Percentiles rank a stretch among this genome's conserved stretches.
Evolutionary conservation across 1,284 basidiomycete genomes (phyloP).

Genomic region (Bondarzewia mesenterica): DNA sequence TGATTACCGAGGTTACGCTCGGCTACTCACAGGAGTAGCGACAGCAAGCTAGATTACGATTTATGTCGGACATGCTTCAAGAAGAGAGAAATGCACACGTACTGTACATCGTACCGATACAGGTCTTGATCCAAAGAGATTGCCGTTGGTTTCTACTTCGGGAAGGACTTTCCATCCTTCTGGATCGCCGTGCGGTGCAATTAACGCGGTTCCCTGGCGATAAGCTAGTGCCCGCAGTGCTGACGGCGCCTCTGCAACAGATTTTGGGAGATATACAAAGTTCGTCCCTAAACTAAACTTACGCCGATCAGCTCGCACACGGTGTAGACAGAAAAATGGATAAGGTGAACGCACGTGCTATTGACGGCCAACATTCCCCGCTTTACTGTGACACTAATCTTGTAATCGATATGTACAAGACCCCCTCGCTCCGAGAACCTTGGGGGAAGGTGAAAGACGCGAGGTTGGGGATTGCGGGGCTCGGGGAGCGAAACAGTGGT

Average conservation of each 20-base stretch:
- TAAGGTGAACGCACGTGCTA: constrained; percentile 15
- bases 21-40: constrained; percentile 38
- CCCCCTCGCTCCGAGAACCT: constrained; percentile 38
- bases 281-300: constrained; percentile 18
- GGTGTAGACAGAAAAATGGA: not conserved
- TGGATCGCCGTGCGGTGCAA: constrained; percentile 38
- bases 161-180: constrained; percentile 41
- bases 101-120: constrained; percentile 34
- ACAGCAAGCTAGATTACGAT: constrained; percentile 52
- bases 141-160: constrained; percentile 30
- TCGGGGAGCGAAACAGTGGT: constrained; percentile 24
- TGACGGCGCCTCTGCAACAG: constrained; percentile 6
- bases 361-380: constrained; percentile 28
- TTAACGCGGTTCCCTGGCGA: constrained; percentile 27
- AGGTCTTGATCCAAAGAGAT: constrained; percentile 32
- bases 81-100: constrained; percentile 18
- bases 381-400: constrained; percentile 36
- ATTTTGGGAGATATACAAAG: constrained; percentile 26
- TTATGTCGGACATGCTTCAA: no score
- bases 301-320: not conserved
- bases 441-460: constrained; percentile 33
- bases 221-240: not conserved
- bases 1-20: not conserved
- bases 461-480: constrained; percentile 6
- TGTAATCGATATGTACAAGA: constrained; percentile 42